Evolutionary conservation across 2,329 filamentous ascomycete genomes (phyloP).

Genomic region (Verticillium klebahnii): DNA sequence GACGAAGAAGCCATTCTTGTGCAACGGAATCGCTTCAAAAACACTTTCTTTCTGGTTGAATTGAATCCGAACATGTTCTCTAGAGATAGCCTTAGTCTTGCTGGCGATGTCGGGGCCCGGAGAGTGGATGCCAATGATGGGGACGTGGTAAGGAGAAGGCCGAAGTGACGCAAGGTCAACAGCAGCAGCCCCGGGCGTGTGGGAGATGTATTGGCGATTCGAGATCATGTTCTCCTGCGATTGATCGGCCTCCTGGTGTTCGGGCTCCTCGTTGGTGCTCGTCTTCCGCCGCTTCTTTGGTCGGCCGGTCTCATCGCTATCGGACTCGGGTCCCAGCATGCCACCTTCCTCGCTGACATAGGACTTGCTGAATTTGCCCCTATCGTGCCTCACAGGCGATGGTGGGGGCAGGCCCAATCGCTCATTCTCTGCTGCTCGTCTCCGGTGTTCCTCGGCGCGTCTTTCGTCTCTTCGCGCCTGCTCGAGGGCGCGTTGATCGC

Average conservation of each 20-base stretch:
- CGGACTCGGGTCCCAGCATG: constrained; percentile 60
- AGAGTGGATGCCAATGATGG: constrained; percentile 69
- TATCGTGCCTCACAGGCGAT: constrained; percentile 44
- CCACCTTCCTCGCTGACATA: constrained; percentile 67
- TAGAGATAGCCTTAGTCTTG: constrained; percentile 68
- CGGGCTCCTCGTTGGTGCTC: constrained; percentile 30
- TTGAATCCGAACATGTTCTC: constrained; percentile 67
- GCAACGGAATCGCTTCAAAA: constrained; percentile 60
- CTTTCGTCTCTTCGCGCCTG: constrained; percentile 50
- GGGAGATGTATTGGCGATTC: constrained; percentile 56
- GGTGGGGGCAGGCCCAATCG: constrained; percentile 45
- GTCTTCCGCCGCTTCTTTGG: constrained; percentile 43
- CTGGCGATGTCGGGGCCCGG: constrained; percentile 55
- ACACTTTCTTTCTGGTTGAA: constrained; percentile 59
- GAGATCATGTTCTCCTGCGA: constrained; percentile 44
- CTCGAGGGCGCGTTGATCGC: constrained; percentile 58
- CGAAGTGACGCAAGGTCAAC: constrained; percentile 56
- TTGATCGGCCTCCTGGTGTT: constrained; percentile 34
- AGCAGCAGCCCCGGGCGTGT: constrained; percentile 53
- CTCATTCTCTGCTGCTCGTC: constrained; percentile 40
- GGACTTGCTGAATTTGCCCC: constrained; percentile 55
- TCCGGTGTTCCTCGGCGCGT: constrained; percentile 38
- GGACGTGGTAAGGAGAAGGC: constrained; percentile 57
- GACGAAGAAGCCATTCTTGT: constrained; percentile 66
- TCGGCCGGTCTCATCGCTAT: constrained; percentile 45